These are phyloP conservation scores for Penicillium palitans DNA, from an alignment of 2,329 filamentous ascomycete genomes.

Conservation along the genomic window DNA sequence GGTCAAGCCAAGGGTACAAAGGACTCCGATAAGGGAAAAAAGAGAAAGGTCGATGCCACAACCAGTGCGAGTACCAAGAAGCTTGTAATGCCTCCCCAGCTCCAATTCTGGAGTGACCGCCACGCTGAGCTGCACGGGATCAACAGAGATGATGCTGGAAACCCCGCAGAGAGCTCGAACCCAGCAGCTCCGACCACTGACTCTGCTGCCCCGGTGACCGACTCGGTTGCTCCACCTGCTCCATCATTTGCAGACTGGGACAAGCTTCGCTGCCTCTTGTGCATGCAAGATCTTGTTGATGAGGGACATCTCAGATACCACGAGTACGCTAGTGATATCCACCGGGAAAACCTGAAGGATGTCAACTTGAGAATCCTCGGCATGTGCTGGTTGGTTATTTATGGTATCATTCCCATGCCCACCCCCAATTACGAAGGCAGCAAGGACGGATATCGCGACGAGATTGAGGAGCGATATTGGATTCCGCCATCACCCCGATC, in stretches of 20 bases:
- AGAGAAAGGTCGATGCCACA: conserved; percentile 48
- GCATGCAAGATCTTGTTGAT: conserved; percentile 58
- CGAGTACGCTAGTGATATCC: neutral
- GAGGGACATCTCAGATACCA: conserved; percentile 59
- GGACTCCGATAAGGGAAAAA: conserved; percentile 48
- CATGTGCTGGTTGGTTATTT: neutral
- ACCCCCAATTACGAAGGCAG: neutral
- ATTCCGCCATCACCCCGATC: neutral
- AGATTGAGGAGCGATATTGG: neutral
- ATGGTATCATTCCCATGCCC: neutral
- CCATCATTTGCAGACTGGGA: conserved; percentile 63
- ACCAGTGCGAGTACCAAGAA: conserved; percentile 42
- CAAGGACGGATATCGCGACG: neutral
- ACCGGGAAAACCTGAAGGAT: neutral
- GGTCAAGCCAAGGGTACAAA: conserved; percentile 36
- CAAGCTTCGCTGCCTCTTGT: conserved; percentile 62
- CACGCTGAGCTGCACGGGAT: conserved; percentile 66
- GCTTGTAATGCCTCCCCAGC: conserved; percentile 60
- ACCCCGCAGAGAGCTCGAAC: conserved; percentile 19
- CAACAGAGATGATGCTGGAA: conserved; percentile 34
- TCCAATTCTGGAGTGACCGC: conserved; percentile 71
- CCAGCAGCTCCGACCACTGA: conserved; percentile 25
- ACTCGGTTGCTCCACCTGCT: conserved; percentile 38
- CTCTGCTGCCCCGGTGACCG: neutral
- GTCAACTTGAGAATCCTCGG: neutral